Conservation (phyloP, 2,329 filamentous ascomycete species). For the Hortaea sp. region DNA sequence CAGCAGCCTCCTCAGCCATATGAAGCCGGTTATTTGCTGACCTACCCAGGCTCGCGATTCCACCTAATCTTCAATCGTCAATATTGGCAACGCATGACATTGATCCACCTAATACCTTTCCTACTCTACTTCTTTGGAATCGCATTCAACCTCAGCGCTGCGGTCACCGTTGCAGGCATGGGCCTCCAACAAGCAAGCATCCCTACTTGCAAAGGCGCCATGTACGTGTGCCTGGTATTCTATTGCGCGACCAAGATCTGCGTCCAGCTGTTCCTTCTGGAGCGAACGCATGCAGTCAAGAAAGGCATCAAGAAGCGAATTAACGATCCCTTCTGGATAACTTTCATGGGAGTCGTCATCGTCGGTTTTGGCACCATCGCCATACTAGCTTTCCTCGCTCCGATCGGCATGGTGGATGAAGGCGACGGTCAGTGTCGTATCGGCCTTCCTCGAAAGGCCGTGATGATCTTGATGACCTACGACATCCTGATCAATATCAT, state of each 20-base stretch:
- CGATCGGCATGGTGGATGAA: constrained; percentile 22
- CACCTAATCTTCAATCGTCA: constrained; percentile 10
- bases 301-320: constrained; percentile 21
- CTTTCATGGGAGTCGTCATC: constrained; percentile 15
- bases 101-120: constrained; percentile 26
- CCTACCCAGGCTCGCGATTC: constrained; percentile 17
- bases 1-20: background rate
- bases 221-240: constrained; percentile 30
- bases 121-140: constrained; percentile 27
- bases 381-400: constrained; percentile 17
- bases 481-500: constrained; percentile 29
- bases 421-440: constrained; percentile 29
- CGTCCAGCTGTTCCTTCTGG: constrained; percentile 33
- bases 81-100: constrained; percentile 15
- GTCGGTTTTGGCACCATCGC: constrained; percentile 12
- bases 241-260: constrained; percentile 26
- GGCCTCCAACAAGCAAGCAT: constrained; percentile 16
- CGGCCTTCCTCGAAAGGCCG: constrained; percentile 27
- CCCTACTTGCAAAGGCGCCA: constrained; percentile 23
- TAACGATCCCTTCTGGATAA: constrained; percentile 27
- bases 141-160: constrained; percentile 25
- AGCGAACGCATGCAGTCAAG: constrained; percentile 30
- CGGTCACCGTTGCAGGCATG: constrained; percentile 24
- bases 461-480: constrained; percentile 28
- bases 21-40: background rate